Percentiles rank a stretch among this genome's conserved stretches.
These are phyloP conservation scores for Dendrobium officinale DNA, from an alignment of 106 monocot genomes.

Conservation along the genomic window DNA sequence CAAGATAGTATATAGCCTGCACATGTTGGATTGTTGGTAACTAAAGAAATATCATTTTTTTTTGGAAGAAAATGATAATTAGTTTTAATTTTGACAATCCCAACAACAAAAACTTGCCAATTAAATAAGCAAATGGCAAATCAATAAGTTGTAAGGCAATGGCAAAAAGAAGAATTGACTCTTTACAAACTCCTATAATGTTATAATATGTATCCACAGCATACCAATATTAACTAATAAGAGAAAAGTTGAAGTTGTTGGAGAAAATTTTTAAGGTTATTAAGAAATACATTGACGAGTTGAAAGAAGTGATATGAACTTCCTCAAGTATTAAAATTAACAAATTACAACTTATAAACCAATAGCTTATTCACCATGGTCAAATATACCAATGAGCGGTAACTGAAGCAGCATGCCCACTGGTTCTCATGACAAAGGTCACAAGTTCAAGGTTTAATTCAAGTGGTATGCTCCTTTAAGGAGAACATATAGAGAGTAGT, in stretches of 20 bases:
- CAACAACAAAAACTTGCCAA: not conserved
- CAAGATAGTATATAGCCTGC: conserved; percentile 96
- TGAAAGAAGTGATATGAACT: not conserved
- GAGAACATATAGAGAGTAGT: not conserved
- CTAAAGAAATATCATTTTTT: not conserved
- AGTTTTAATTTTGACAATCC: not conserved
- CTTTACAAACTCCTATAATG: not conserved
- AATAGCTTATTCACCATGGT: not conserved
- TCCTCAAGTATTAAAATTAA: not conserved
- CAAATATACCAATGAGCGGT: not conserved
- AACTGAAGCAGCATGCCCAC: not conserved
- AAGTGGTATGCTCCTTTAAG: not conserved
- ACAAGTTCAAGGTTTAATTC: not conserved
- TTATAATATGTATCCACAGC: not conserved
- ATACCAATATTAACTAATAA: not conserved
- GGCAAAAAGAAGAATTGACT: not conserved
- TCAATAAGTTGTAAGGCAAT: not conserved
- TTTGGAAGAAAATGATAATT: not conserved
- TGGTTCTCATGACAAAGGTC: not conserved
- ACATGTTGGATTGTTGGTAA: conserved; percentile 3
- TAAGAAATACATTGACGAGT: not conserved
- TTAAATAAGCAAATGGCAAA: not conserved
- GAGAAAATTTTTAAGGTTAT: not conserved
- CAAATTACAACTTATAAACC: not conserved
- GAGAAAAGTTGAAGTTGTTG: not conserved